These are phyloP conservation scores for Odonthalia washingtoniensis DNA, from an alignment of 31 red algal genomes.

Conservation along the genomic window DNA sequence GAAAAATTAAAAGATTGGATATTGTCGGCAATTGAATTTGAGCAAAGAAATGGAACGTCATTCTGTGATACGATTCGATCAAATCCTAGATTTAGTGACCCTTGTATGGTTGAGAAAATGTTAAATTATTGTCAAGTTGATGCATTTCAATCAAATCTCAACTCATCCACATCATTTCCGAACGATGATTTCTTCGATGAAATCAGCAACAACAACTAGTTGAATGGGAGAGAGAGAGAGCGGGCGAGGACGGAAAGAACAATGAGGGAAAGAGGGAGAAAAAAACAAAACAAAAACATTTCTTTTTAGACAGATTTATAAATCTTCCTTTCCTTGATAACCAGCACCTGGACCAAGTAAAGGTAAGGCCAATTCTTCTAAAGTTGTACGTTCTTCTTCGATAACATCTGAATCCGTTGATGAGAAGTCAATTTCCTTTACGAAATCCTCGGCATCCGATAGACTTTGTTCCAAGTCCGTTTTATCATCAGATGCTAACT, in stretches of 20 bases:
- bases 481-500: conserved; percentile 70
- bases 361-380: conserved; percentile 65
- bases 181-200: conserved; percentile 26
- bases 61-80: conserved; percentile 37
- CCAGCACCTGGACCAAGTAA: conserved; percentile 57
- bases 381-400: conserved; percentile 65
- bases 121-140: conserved; percentile 48
- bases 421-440: conserved; percentile 69
- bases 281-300: not conserved
- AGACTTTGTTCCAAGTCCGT: conserved; percentile 67
- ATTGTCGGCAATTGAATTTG: conserved; percentile 1
- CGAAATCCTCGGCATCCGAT: conserved; percentile 63
- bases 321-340: conserved; percentile 65
- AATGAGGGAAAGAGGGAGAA: not conserved
- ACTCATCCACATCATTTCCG: not conserved
- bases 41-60: not conserved
- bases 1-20: conserved; percentile 31
- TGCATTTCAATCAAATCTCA: conserved; percentile 35
- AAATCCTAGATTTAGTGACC: conserved; percentile 47
- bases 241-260: not conserved
- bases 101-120: conserved; percentile 53
- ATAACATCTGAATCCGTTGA: conserved; percentile 68
- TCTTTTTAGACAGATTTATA: conserved; percentile 27
- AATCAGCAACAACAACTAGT: conserved; percentile 18
- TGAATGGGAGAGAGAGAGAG: conserved; percentile 27